Base-by-base conservation (phyloP, 306 rosid genomes). In the Nissolia schottii region DNA sequence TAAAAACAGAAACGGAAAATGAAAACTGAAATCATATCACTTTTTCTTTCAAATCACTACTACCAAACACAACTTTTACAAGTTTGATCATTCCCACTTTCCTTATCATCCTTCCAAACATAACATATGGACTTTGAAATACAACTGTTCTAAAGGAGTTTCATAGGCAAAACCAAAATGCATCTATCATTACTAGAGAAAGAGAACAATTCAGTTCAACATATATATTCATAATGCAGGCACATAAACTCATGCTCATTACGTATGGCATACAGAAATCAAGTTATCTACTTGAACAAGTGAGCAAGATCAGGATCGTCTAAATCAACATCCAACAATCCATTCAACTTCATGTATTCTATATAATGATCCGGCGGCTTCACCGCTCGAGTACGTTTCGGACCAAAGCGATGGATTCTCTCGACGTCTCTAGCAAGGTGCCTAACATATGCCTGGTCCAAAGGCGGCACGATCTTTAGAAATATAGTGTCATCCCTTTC, bases 331-430 rank as follows among this genome's bases (percentile, higher is more conserved):
- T 88, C 97, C 79, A 88, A 71, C 90, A 83, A 86, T 31, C 94
- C 97, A 75, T 80, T 83, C 70, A 90, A 64, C 71, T 75, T 83
- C 97, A 90, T 90, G 75, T 75, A 86, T 74, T 88, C 94, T 27
- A 84, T 67, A 46, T 90, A 88, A 68, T 86, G 90, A 65, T 88
- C 89, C 1, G 89, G 94, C 0, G 94, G 96, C 84, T 71, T 77
- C 77, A 90, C 74, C 0, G 90, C 82, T 67, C 82, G 74, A 35
- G 79, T 61, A 7, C 85, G 71, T 23, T 29, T 85, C 12, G 84
- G 96, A 49, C 83, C 78, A 46, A 81, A 88, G 72, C 87, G 80
- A 4, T 88, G 88, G 70, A 83, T 81, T 82, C 90, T 81, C 61
- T 64, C 86, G 25, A 90, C 63, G 46, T 90, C 92, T 24, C 81